Base-by-base conservation (phyloP, 2,329 filamentous ascomycete species). In the Phyllachora maydis region DNA sequence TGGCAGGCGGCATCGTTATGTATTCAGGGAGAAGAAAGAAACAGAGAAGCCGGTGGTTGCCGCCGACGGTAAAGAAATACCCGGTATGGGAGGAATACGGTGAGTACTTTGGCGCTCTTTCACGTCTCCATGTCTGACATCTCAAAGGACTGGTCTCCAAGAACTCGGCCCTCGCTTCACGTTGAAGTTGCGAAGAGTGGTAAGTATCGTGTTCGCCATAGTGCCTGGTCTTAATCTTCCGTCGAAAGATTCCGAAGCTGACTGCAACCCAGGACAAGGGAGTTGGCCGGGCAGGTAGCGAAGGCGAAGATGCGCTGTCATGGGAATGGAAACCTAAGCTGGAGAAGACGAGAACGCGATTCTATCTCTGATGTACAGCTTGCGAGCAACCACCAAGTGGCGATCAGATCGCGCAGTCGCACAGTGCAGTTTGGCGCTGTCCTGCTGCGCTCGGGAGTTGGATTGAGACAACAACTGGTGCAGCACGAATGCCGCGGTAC, bases 261-360 rank as follows among this genome's bases (percentile, higher is more conserved):
- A n/a, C n/a, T n/a, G n/a, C n/a, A n/a, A n/a, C n/a, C n/a, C n/a
- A n/a, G n/a, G n/a, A 95, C 44, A 83, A 82, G 49, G 85, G 83
- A 0, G 76, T 98, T 33, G 67, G 67, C 9, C 50, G 63, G 26
- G 67, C 68, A 6, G 68, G 68, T 11, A 71, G 66, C 36, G 59
- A 69, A 30, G 65, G 78, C 56, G 56, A 68, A 46, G 54, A 73
- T 46, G 79, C n/a, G n/a, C n/a, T 81, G n/a, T n/a, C n/a, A 18
- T 65, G 88, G 85, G 68, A 93, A 45, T 98, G 88, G 88, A 90
- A 91, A 53, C 75, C 77, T 8, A 70, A 71, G 43, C 90, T 88
- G 73, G 88, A 98, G 54, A 93, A 93, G 57, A 60, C 77, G 41
- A 63, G 88, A 39, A 95, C 85, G 35, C 72, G 79, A 44, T 98